Evolutionary conservation across 495 filamentous ascomycete species (phyloP).

Genomic region (Cairneyella variabilis): DNA sequence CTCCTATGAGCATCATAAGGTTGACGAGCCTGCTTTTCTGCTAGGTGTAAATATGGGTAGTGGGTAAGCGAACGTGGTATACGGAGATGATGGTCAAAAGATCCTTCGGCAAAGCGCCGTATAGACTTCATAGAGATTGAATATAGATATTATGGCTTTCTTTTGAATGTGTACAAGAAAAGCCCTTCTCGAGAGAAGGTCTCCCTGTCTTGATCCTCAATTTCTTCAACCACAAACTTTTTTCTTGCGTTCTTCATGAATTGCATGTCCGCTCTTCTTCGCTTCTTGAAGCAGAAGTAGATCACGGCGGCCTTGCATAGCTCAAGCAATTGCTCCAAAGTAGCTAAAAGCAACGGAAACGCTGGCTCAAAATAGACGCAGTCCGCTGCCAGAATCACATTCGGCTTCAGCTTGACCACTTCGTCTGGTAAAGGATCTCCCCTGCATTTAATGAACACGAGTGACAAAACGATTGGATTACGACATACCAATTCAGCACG

Average conservation of each 20-base stretch:
- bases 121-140: too few species aligned
- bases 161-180: conserved; percentile 36
- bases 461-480: not conserved
- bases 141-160: conserved; percentile 32
- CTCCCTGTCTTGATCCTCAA: conserved; percentile 56
- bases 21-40: conserved; percentile 68
- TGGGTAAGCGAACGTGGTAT: not conserved
- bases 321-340: conserved; percentile 60
- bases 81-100: not conserved
- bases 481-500: conserved; percentile 72
- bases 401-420: conserved; percentile 49
- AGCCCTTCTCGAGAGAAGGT: conserved; percentile 32
- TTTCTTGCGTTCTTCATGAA: conserved; percentile 68
- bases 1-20: conserved; percentile 65
- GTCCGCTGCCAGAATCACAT: conserved; percentile 87
- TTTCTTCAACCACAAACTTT: conserved; percentile 57
- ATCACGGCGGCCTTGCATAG: conserved; percentile 56
- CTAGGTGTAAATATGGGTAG: conserved; percentile 41
- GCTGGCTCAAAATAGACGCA: conserved; percentile 97
- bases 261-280: conserved; percentile 70
- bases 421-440: conserved; percentile 48
- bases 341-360: conserved; percentile 80
- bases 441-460: conserved; percentile 33
- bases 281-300: conserved; percentile 94
- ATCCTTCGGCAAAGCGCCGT: too few species aligned